These are phyloP conservation scores for Xylaria acuta DNA, from an alignment of 495 filamentous ascomycete genomes.

Conservation along the genomic window DNA sequence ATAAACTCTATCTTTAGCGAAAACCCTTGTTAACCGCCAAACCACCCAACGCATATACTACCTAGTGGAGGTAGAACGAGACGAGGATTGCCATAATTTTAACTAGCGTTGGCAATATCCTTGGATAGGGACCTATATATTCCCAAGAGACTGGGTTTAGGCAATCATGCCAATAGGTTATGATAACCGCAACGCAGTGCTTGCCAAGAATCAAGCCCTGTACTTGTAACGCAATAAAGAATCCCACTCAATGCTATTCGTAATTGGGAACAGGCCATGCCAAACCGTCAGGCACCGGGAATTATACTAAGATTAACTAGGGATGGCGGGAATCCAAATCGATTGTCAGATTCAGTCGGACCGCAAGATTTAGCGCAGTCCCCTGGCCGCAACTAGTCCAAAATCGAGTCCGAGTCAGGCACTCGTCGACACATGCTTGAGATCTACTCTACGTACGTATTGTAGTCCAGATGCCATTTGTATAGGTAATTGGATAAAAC, in stretches of 20 bases:
- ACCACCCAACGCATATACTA: background rate
- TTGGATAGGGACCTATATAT: background rate
- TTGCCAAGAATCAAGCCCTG: background rate
- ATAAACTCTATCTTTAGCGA: background rate
- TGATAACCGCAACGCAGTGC: background rate
- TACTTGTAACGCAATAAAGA: background rate
- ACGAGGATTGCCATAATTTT: background rate
- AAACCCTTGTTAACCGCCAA: background rate
- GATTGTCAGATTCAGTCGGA: background rate
- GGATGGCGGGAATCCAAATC: background rate
- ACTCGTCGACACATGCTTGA: background rate
- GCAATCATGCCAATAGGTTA: no score
- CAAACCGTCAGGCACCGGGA: background rate
- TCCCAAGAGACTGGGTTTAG: no score
- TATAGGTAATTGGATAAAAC: background rate
- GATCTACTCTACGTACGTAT: background rate
- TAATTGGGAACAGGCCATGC: background rate
- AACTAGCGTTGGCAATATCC: background rate
- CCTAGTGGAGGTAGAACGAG: background rate
- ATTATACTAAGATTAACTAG: background rate
- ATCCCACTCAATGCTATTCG: background rate
- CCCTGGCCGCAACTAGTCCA: background rate
- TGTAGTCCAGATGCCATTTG: background rate
- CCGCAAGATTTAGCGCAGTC: background rate
- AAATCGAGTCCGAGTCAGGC: background rate